Conservation (phyloP, 768 basidiomycete genomes). For the Fomitopsis serialis region DNA sequence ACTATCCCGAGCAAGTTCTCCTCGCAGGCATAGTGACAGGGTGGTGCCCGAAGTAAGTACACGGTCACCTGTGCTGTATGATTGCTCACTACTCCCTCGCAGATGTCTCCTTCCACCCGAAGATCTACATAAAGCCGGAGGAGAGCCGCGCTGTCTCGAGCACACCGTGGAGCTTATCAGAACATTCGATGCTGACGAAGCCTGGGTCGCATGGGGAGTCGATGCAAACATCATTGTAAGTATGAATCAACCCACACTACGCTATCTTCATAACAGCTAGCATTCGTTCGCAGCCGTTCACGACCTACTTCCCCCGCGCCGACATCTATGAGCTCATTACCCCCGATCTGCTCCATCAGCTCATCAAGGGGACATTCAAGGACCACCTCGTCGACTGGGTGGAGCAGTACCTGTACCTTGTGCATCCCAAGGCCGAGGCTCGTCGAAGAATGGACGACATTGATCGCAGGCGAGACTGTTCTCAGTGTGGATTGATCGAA, state of each 20-base stretch:
- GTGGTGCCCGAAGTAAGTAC: constrained; percentile 5
- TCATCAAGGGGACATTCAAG: constrained; percentile 30
- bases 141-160: too few relatives aligned
- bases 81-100: too few relatives aligned
- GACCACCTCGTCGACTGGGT: constrained; percentile 33
- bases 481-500: not conserved
- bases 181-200: too few relatives aligned
- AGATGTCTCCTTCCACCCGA: too few relatives aligned
- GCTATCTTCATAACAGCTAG: constrained; percentile 11
- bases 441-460: constrained; percentile 11
- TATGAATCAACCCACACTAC: too few relatives aligned
- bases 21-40: constrained; percentile 15
- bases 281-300: too few relatives aligned
- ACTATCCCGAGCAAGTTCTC: constrained; percentile 27
- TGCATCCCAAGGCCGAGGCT: not conserved
- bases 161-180: too few relatives aligned
- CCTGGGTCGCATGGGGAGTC: too few relatives aligned
- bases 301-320: constrained; percentile 25
- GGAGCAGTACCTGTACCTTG: constrained; percentile 17
- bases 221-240: too few relatives aligned
- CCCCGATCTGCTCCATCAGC: constrained; percentile 26
- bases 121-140: too few relatives aligned
- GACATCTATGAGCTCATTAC: constrained; percentile 27
- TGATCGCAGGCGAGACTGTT: constrained; percentile 5
- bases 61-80: too few relatives aligned